Conservation (phyloP, 208 protist genomes). For the Angomonas ambiguus region DNA sequence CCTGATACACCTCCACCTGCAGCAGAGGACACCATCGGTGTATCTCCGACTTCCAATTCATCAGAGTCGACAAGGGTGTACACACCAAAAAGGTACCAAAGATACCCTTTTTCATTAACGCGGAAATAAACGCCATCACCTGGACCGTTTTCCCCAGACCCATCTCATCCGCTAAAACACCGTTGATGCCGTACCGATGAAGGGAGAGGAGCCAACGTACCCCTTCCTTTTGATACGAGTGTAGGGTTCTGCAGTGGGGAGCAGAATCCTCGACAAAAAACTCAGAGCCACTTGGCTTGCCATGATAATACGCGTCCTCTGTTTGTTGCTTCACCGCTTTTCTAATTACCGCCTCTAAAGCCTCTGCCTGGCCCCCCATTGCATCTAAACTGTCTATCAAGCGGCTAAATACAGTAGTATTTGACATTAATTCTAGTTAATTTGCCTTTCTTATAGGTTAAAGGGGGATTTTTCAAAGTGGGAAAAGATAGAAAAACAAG, state of each 20-base stretch:
- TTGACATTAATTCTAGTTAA: neutral
- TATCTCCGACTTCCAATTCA: slow-evolving; percentile 86
- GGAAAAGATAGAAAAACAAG: neutral
- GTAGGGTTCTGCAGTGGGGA: slow-evolving; percentile 33
- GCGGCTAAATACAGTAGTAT: neutral
- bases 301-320: neutral
- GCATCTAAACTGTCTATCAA: neutral
- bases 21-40: slow-evolving; percentile 84
- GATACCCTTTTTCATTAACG: slow-evolving; percentile 57
- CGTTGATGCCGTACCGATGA: slow-evolving; percentile 58
- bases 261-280: slow-evolving; percentile 6
- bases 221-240: slow-evolving; percentile 87
- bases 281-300: neutral
- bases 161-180: slow-evolving; percentile 96
- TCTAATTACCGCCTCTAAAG: neutral
- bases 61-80: slow-evolving; percentile 87
- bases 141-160: slow-evolving; percentile 96
- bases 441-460: no score
- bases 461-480: no score
- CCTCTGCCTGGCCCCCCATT: neutral
- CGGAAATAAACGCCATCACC: slow-evolving; percentile 80
- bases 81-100: slow-evolving; percentile 85
- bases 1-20: slow-evolving; percentile 61
- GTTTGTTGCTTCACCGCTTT: neutral
- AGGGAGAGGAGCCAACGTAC: slow-evolving; percentile 95